phyloP scores from a whole-genome alignment of 495 filamentous ascomycete genomes.

The Neurospora sp. region DNA sequence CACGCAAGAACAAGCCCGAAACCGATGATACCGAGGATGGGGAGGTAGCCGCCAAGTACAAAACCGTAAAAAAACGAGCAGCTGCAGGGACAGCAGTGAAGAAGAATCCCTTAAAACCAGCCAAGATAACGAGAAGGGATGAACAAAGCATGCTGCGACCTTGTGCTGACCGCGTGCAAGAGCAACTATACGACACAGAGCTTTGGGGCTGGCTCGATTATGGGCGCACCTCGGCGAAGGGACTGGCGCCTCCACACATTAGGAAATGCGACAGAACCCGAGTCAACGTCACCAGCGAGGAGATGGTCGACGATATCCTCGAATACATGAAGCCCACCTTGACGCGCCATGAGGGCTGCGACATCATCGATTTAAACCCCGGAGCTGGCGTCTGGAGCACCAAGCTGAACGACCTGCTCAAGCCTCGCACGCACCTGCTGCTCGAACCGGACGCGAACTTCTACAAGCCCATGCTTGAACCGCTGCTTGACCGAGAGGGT shows the following conservation, averaged over 20 bases:
- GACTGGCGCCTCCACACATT: not conserved
- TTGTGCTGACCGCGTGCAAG: not conserved
- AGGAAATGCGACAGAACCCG: conserved; percentile 11
- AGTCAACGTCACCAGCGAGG: conserved; percentile 46
- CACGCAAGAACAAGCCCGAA: not conserved
- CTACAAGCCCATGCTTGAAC: conserved; percentile 49
- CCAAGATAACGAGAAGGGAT: not conserved
- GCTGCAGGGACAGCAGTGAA: not conserved
- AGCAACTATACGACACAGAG: not conserved
- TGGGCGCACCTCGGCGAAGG: not conserved
- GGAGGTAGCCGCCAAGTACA: too few species aligned
- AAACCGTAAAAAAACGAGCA: not conserved
- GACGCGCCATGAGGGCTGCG: conserved; percentile 52
- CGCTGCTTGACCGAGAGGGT: conserved; percentile 46
- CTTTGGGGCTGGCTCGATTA: not conserved
- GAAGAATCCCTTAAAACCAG: not conserved
- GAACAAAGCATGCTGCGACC: not conserved
- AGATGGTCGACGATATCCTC: conserved; percentile 43
- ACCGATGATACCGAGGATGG: not conserved
- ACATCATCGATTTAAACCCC: conserved; percentile 79
- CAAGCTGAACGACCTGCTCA: conserved; percentile 59
- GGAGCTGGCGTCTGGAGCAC: conserved; percentile 63
- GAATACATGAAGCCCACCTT: conserved; percentile 39
- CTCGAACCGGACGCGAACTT: conserved; percentile 50
- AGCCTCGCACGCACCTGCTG: conserved; percentile 71